Evolutionary conservation across 345 rosid genomes (phyloP).

Genomic region (Eucalyptus microcorys): DNA sequence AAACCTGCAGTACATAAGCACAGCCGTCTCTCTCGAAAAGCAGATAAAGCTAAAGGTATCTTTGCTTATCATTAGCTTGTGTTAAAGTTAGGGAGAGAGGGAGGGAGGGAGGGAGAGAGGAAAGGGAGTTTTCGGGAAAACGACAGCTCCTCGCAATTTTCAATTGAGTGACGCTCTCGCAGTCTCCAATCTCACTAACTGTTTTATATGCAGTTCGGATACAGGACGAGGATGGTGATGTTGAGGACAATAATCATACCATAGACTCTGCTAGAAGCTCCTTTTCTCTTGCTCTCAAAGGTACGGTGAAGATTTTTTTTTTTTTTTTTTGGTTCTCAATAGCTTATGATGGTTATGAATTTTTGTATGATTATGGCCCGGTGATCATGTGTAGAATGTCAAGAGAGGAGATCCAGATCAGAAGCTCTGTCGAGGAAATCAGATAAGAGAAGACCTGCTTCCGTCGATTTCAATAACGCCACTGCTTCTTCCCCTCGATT

Average conservation of each 20-base stretch:
- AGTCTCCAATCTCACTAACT: not conserved
- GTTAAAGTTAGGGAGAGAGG: not conserved
- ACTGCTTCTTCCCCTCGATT: slow-evolving; percentile 53
- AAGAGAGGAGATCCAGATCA: slow-evolving; percentile 71
- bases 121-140: not conserved
- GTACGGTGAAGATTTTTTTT: slow-evolving; percentile 5
- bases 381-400: slow-evolving; percentile 39
- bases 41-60: slow-evolving; percentile 54
- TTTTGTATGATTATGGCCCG: not conserved
- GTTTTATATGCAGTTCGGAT: slow-evolving; percentile 28
- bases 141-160: not conserved
- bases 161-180: not conserved
- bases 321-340: not conserved
- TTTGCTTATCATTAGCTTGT: not conserved
- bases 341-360: not conserved
- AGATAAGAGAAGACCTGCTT: slow-evolving; percentile 63
- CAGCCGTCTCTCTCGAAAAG: slow-evolving; percentile 38
- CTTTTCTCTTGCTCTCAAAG: slow-evolving; percentile 80
- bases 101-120: not conserved
- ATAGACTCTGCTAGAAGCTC: slow-evolving; percentile 78
- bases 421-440: slow-evolving; percentile 47
- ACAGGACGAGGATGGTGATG: slow-evolving; percentile 23
- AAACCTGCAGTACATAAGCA: slow-evolving; percentile 18
- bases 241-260: slow-evolving; percentile 34
- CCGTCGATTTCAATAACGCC: slow-evolving; percentile 67